Evolutionary conservation across 2,329 filamentous ascomycete genomes (phyloP), one percentile per base, ranked within the genome.

Genomic region (Pseudophaeomoniella oleicola): DNA sequence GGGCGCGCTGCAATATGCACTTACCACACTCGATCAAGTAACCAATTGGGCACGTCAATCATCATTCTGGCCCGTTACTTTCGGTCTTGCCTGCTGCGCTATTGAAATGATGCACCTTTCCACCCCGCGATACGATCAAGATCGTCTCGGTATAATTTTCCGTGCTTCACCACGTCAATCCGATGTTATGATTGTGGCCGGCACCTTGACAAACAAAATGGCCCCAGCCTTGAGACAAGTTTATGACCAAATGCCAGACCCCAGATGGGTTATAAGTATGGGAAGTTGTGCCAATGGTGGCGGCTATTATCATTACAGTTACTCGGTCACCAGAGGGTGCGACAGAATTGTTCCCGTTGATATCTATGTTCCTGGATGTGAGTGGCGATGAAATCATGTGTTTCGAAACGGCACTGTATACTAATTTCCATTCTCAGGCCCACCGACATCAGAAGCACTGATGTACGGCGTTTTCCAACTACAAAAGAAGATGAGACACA

Each of bases 191-290:
- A 90, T 93, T 51, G 85, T 93, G 15, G 85, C 86, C 16, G 86
- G 86, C 41, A 94, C 86, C 18, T 72, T 94, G 43, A 92, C 84
- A 49, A 94, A 94, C 70, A 94, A 94, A 69, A 94, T 94, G 86
- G 85, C 84, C 1, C 84, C 86, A 2, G 86, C 86, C 19, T 66
- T 94, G 53, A 72, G 86, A 58, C 83, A 90, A 63, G 80, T 92
- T 43, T 94, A 94, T 64, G 86, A 94, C 59, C 86, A 93, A 67
- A 93, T 93, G 85, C 84, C 85, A 18, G 85, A 93, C 19, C 85
- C 85, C 13, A 72, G 81, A 53, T 93, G 84, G 84, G 84, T 88
- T 15, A 72, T 81, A 51, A 82, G 76, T 49, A 88, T 88, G 82
- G 82, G 82, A 10, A 82, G 76, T 51, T 88, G 82, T 57, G 82